A percentile compares a stretch with the other conserved stretches of the same genome.
Evolutionary conservation across 257 asterid genomes (phyloP).

Genomic region (Petunia secreta): DNA sequence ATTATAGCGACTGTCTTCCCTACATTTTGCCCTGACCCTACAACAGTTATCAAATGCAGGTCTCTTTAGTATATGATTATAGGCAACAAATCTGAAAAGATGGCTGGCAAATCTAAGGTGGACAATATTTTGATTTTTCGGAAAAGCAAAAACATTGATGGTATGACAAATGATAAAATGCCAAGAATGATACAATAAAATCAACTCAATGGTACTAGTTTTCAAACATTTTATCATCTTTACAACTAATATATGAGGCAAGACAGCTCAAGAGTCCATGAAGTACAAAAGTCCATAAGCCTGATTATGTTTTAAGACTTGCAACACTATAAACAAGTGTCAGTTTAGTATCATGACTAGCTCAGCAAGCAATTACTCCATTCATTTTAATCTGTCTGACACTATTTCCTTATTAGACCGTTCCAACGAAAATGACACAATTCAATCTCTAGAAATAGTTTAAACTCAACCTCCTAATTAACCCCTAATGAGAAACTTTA

Average conservation of each 20-base stretch:
- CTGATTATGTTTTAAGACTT: background rate
- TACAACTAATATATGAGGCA: background rate
- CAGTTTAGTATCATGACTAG: background rate
- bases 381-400: too few species aligned
- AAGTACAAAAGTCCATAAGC: background rate
- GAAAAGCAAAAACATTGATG: too few species aligned
- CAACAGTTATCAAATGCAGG: conserved; percentile 25
- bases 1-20: conserved; percentile 97
- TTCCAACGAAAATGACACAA: too few species aligned
- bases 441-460: too few species aligned
- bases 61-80: conserved; percentile 14
- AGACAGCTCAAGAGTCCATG: background rate
- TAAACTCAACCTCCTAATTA: too few species aligned
- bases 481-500: too few species aligned
- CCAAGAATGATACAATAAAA: background rate
- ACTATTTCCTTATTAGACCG: too few species aligned
- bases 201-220: background rate
- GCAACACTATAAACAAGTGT: background rate
- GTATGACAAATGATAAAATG: too few species aligned
- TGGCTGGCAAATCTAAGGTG: conserved; percentile 13
- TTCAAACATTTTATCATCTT: background rate
- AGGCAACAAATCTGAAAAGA: background rate
- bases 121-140: background rate
- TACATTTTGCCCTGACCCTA: conserved; percentile 79
- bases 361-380: background rate